Evolutionary conservation across 345 rosid species (phyloP).

Genomic region (Nephelium lappaceum): DNA sequence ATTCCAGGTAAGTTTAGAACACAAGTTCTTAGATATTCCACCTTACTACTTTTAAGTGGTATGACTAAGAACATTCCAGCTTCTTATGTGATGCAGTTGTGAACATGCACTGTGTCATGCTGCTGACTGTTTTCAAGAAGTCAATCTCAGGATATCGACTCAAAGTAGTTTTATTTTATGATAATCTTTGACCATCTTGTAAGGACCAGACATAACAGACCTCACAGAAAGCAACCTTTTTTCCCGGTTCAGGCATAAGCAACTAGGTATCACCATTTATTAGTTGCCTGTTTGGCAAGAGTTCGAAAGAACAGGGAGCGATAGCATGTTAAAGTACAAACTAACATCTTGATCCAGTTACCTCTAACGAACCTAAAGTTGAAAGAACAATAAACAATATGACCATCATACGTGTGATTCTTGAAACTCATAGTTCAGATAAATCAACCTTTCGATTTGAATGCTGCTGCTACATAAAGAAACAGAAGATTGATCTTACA

Average conservation of each 20-base stretch:
- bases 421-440: slow-evolving; percentile 12
- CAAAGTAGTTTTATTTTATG: not conserved
- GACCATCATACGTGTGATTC: not conserved
- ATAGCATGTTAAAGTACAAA: not conserved
- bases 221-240: not conserved
- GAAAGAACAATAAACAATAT: slow-evolving; percentile 1
- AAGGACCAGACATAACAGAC: not conserved
- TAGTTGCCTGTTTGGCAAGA: no score
- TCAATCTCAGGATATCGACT: slow-evolving; percentile 4
- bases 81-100: not conserved
- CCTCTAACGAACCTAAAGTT: not conserved
- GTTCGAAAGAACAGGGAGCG: not conserved
- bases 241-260: not conserved
- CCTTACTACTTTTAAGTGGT: not conserved
- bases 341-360: not conserved
- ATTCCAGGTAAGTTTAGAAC: not conserved
- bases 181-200: not conserved
- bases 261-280: not conserved
- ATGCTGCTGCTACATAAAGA: not conserved
- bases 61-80: not conserved
- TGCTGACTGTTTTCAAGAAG: not conserved
- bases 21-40: not conserved
- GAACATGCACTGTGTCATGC: not conserved
- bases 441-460: not conserved
- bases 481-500: slow-evolving; percentile 48